Percentiles rank a stretch among this genome's conserved stretches.
These are phyloP conservation scores for Trichoderma koningiopsis DNA, from an alignment of 2,329 filamentous ascomycete genomes.

Conservation along the genomic window DNA sequence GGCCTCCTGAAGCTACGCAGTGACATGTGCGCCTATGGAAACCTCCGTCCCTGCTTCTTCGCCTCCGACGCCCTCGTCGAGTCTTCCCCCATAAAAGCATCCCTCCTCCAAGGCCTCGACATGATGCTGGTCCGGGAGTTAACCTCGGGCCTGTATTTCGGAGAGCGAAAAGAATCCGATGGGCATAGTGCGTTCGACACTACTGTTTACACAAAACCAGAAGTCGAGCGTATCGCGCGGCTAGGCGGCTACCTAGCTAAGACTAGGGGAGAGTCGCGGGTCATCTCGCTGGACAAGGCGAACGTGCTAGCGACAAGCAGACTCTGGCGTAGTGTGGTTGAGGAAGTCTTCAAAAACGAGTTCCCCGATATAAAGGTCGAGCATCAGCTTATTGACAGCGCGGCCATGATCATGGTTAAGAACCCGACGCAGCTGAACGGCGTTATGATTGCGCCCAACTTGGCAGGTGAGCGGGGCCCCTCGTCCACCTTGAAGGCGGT, in stretches of 20 bases:
- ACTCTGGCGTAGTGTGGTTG: constrained; percentile 60
- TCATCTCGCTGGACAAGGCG: constrained; percentile 74
- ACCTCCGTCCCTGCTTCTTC: constrained; percentile 95
- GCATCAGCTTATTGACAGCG: constrained; percentile 92
- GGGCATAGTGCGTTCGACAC: too few relatives aligned
- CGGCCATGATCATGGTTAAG: constrained; percentile 98
- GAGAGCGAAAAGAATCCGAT: too few relatives aligned
- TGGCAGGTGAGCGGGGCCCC: too few relatives aligned
- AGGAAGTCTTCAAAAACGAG: constrained; percentile 42
- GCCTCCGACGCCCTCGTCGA: constrained; percentile 83
- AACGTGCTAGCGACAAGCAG: constrained; percentile 91
- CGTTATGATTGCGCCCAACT: constrained; percentile 44
- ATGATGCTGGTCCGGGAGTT: too few relatives aligned
- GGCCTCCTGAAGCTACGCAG: constrained; percentile 89
- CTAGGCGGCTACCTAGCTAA: too few relatives aligned
- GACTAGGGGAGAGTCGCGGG: too few relatives aligned
- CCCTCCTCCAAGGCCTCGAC: constrained; percentile 56
- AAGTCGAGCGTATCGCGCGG: too few relatives aligned
- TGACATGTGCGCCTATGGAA: constrained; percentile 91
- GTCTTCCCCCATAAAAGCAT: constrained; percentile 79
- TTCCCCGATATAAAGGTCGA: constrained; percentile 83
- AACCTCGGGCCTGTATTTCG: too few relatives aligned
- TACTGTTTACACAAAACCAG: too few relatives aligned
- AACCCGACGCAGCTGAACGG: constrained; percentile 83
- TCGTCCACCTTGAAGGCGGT: too few relatives aligned